Percentiles rank a stretch among this genome's conserved stretches.
Conservation (phyloP, 257 asterid species). For the Nicotiana noctiflora region DNA sequence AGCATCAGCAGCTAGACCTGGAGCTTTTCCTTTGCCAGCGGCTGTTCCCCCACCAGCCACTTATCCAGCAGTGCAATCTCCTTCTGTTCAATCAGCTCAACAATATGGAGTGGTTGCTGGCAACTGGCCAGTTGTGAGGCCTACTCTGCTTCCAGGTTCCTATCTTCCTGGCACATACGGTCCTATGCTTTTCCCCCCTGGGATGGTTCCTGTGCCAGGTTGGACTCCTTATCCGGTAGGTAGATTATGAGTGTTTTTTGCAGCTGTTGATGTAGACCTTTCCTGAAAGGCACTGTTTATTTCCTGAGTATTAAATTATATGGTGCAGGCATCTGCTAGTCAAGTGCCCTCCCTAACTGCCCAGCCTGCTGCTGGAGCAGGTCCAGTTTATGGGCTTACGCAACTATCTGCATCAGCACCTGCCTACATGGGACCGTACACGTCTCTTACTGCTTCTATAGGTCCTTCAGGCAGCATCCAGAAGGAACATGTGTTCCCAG, state of each 20-base stretch:
- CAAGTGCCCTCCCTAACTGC: slow-evolving; percentile 34
- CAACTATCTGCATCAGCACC: slow-evolving; percentile 61
- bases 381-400: slow-evolving; percentile 42
- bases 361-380: slow-evolving; percentile 44
- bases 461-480: slow-evolving; percentile 48
- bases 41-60: slow-evolving; percentile 3
- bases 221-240: slow-evolving; percentile 67
- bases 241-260: not conserved
- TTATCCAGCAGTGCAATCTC: slow-evolving; percentile 26
- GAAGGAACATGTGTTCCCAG: slow-evolving; percentile 45
- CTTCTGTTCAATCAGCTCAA: slow-evolving; percentile 51
- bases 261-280: not conserved
- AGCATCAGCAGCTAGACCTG: slow-evolving; percentile 25
- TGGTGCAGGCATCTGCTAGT: slow-evolving; percentile 45
- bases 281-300: not conserved
- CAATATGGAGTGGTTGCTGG: slow-evolving; percentile 52
- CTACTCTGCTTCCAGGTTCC: slow-evolving; percentile 49
- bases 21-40: slow-evolving; percentile 28
- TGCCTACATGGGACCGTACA: slow-evolving; percentile 45
- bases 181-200: slow-evolving; percentile 30
- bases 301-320: not conserved
- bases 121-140: slow-evolving; percentile 54
- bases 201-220: slow-evolving; percentile 46
- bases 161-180: slow-evolving; percentile 60
- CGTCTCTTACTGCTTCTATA: slow-evolving; percentile 31